Evolutionary conservation across 768 basidiomycete genomes (phyloP).

Genomic region (Termitomyces sp.): DNA sequence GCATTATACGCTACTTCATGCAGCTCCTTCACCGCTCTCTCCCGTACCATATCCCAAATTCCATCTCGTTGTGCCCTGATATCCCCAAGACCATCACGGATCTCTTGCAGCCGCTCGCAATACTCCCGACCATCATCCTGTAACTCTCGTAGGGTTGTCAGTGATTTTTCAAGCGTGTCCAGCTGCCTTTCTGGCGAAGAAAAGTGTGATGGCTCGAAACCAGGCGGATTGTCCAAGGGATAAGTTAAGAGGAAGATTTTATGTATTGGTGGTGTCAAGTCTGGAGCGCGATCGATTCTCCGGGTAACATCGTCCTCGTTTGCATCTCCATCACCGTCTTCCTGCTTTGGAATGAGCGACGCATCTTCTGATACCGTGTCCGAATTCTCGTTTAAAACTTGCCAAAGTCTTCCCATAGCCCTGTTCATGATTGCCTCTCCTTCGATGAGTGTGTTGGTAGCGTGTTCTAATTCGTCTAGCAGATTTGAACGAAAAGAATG

Average conservation of each 20-base stretch:
- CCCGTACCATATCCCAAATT: conserved; percentile 75
- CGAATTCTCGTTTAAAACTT: conserved; percentile 71
- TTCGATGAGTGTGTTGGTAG: conserved; percentile 81
- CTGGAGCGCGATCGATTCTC: conserved; percentile 54
- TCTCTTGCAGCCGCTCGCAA: conserved; percentile 78
- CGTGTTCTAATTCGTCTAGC: conserved; percentile 74
- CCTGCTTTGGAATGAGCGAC: conserved; percentile 59
- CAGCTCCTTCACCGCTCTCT: conserved; percentile 69
- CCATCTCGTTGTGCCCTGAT: conserved; percentile 64
- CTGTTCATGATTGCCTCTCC: conserved; percentile 70
- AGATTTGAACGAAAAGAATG: conserved; percentile 79
- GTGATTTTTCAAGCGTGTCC: conserved; percentile 67
- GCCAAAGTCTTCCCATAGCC: conserved; percentile 78
- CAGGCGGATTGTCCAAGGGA: conserved; percentile 39
- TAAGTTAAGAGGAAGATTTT: conserved; percentile 60
- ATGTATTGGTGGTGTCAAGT: conserved; percentile 59
- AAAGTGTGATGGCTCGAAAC: conserved; percentile 55
- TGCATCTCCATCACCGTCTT: conserved; percentile 58
- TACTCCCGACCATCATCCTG: conserved; percentile 88
- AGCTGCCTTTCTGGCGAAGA: conserved; percentile 60
- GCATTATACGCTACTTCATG: conserved; percentile 54
- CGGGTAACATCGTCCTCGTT: conserved; percentile 36
- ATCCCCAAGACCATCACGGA: conserved; percentile 76
- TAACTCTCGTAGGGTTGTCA: conserved; percentile 70
- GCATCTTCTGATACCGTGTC: conserved; percentile 31